Conservation (phyloP, 1,284 basidiomycete genomes). For the Leccinum angustisporum region DNA sequence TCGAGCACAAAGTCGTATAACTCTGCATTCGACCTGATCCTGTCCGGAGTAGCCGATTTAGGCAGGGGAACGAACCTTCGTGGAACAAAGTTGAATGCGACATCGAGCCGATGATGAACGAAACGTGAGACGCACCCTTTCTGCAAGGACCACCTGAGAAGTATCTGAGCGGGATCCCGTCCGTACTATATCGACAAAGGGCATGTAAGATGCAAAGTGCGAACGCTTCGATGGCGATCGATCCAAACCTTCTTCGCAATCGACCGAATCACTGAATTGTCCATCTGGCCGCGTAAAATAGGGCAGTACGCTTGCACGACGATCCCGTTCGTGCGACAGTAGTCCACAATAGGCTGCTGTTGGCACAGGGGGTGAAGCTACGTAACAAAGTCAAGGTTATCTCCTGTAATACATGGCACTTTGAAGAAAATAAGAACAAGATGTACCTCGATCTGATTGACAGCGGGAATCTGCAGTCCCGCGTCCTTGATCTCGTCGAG, state of each 20-base stretch:
- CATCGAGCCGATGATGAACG: background rate
- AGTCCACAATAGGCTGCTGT: slow-evolving; percentile 75
- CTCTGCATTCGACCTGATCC: slow-evolving; percentile 69
- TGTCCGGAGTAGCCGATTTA: slow-evolving; percentile 66
- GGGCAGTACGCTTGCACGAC: slow-evolving; percentile 80
- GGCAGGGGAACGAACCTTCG: slow-evolving; percentile 68
- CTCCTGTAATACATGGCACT: background rate
- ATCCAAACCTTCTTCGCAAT: slow-evolving; percentile 56
- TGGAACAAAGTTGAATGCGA: slow-evolving; percentile 20
- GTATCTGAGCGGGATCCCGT: slow-evolving; percentile 67
- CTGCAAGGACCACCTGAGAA: slow-evolving; percentile 84
- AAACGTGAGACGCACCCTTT: slow-evolving; percentile 54
- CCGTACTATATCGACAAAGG: slow-evolving; percentile 31
- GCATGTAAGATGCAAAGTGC: background rate
- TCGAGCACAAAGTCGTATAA: slow-evolving; percentile 72
- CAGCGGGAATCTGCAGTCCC: slow-evolving; percentile 62
- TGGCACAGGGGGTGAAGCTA: slow-evolving; percentile 86
- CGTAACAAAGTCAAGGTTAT: slow-evolving; percentile 1
- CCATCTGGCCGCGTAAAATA: slow-evolving; percentile 59
- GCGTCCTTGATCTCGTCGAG: slow-evolving; percentile 70
- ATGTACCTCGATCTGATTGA: slow-evolving; percentile 82
- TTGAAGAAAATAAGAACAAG: slow-evolving; percentile 2
- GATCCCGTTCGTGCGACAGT: slow-evolving; percentile 69
- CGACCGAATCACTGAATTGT: slow-evolving; percentile 50
- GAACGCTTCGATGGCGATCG: slow-evolving; percentile 2